phyloP scores from a whole-genome alignment of 164 flowering plant genomes.

The Protea cynaroides region DNA sequence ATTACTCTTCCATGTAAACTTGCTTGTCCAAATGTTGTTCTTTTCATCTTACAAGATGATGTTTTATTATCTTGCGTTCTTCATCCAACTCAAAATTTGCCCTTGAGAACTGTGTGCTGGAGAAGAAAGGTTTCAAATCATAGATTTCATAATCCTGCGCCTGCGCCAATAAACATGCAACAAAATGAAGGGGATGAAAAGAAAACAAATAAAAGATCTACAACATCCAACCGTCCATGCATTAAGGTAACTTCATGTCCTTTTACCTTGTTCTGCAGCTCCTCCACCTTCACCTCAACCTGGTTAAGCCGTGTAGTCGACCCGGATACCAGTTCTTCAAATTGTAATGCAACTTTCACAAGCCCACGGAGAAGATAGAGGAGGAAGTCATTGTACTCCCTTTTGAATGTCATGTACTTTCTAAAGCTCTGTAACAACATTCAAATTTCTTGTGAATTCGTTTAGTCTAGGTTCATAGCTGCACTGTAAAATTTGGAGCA shows the following conservation, averaged over 20 bases:
- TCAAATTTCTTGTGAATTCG: not conserved
- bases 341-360: conserved; percentile 73
- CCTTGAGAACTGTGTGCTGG: conserved; percentile 45
- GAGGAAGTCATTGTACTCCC: conserved; percentile 77
- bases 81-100: conserved; percentile 59
- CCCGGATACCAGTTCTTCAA: conserved; percentile 80
- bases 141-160: conserved; percentile 71
- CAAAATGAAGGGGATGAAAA: not conserved
- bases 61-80: conserved; percentile 46
- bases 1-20: too few relatives aligned
- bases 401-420: conserved; percentile 88
- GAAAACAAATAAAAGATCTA: not conserved
- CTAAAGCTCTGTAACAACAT: conserved; percentile 69
- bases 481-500: too few relatives aligned
- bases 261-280: conserved; percentile 71
- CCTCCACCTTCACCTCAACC: conserved; percentile 71
- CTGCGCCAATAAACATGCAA: conserved; percentile 31
- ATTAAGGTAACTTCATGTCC: not conserved
- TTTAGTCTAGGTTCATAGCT: not conserved
- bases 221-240: not conserved
- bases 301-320: conserved; percentile 40
- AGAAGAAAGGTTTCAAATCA: conserved; percentile 71
- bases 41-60: conserved; percentile 31
- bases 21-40: not conserved
- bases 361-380: conserved; percentile 69